Base-by-base conservation (phyloP, 768 basidiomycete genomes). In the Tephrocybe sp. region DNA sequence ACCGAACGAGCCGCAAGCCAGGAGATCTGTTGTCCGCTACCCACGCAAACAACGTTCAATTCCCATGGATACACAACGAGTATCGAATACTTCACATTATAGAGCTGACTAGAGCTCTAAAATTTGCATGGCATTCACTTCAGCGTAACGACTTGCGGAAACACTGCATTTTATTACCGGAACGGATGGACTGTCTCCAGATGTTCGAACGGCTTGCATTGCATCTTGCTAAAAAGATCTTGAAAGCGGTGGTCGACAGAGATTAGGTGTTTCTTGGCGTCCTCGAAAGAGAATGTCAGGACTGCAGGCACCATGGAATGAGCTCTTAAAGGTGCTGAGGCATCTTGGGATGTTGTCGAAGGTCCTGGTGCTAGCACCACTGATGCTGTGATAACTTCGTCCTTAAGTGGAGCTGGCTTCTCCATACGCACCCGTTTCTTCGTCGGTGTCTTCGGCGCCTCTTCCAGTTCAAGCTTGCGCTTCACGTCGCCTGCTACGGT, bases 1-100 rank as follows among this genome's bases (percentile, higher is more conserved):
- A 96, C 92, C 17, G 90, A 84, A 18, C 88, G 77, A 0, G 93
- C 94, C 10, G 93, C 94, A 38, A 86, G 67, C 89, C 88, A 92
- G 1, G 89, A 91, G 20, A 93, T 89, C 63, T 93, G 89, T 65
- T 89, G 88, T 4, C 80, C 85, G 33, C 86, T 88, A 18, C 51
- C 5, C 28, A 25, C 25, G 21, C 43, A 3, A 48, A 33, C 11
- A 20, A 15, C 12, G 33, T 39, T 38, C 25, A 40, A 51, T 36
- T 15, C 25, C 42, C 30, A 30, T 5, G 32, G 36, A 11, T 28
- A 23, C 14, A 14, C 11, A 26, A 38, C 10, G 37, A 45, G 28
- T 11, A 24, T 30, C 28, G 23, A 24, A 21, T 18, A 2, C 49
- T 82, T 68, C 69, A 90, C 78, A 93, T 65, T 49, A 93, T 90